These are phyloP conservation scores for Aspergillus latus DNA, from an alignment of 2,329 filamentous ascomycete species.

Conservation along the genomic window DNA sequence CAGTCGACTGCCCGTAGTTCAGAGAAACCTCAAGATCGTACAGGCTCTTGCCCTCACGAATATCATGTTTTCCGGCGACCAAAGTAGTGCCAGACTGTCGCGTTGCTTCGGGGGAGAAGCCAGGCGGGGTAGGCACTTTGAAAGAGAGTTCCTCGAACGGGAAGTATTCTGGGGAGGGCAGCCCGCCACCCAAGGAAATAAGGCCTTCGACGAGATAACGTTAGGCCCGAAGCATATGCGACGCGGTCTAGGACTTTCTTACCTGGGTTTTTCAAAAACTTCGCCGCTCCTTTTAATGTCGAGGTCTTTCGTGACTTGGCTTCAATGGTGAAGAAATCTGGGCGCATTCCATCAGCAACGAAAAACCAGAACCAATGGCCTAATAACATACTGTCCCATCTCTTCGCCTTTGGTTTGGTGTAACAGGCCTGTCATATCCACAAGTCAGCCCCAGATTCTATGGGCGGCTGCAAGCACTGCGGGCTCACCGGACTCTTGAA, in stretches of 20 bases:
- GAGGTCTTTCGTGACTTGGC: slow-evolving; percentile 56
- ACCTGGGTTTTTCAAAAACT: slow-evolving; percentile 73
- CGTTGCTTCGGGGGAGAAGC: slow-evolving; percentile 70
- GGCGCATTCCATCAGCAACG: slow-evolving; percentile 1
- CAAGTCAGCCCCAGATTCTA: slow-evolving; percentile 13
- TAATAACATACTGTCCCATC: slow-evolving; percentile 74
- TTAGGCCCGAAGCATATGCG: background rate
- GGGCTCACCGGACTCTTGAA: slow-evolving; percentile 72
- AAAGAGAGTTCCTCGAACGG: slow-evolving; percentile 78
- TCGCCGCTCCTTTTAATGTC: slow-evolving; percentile 80
- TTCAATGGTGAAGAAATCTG: slow-evolving; percentile 62
- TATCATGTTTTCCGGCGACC: slow-evolving; percentile 80
- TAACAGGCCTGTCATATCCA: slow-evolving; percentile 36
- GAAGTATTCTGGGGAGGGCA: slow-evolving; percentile 88
- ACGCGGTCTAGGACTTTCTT: slow-evolving; percentile 4
- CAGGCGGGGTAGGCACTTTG: slow-evolving; percentile 67
- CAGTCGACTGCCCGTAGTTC: slow-evolving; percentile 89
- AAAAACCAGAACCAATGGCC: background rate
- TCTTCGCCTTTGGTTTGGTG: slow-evolving; percentile 72
- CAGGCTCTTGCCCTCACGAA: slow-evolving; percentile 60
- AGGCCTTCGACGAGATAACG: slow-evolving; percentile 49
- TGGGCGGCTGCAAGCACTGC: background rate
- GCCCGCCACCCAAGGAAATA: slow-evolving; percentile 87
- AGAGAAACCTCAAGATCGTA: slow-evolving; percentile 82
- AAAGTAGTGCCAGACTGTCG: slow-evolving; percentile 60